Evolutionary conservation across 2,329 filamentous ascomycete genomes (phyloP), one percentile per base, ranked within the genome.

Genomic region (Stromatinia cepivora): DNA sequence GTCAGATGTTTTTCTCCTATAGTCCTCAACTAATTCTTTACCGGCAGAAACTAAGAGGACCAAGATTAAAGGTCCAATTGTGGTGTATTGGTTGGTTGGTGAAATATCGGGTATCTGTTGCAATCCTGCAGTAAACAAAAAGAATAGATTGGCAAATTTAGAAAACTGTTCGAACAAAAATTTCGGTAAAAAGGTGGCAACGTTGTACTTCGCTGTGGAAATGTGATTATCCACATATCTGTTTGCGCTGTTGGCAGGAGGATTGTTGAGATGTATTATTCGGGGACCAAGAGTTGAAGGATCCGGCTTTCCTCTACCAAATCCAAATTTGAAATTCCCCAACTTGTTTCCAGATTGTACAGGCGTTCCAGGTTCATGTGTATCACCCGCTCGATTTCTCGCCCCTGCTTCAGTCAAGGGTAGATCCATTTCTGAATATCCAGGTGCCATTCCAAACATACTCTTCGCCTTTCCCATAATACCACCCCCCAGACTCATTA

Each of bases 131-230:
- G 95, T 99, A 81, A 99, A 98, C 79, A 99, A 87, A 91, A 99
- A 99, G 84, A 99, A 99, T 78, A 99, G 82, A 81, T 99, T 99
- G 84, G 95, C 95, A 81, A 97, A 97, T 84, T 97, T 99, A 71
- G 94, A 97, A 82, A 99, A 99, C 79, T 99, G 95, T 80, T 99
- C 95, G 80, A 94, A 93, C 69, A 99, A 84, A 81, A 99, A 99
- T 81, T 99, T 99, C 64, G 95, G 95, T 25, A 98, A 79, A 80
- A 99, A 99, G 28, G 93, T 97, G 67, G 92, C 85, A 77, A 93
- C 76, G 80, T 98, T 99, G 87, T 99, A 99, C 81, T 99, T 99
- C 72, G 95, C 91, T 8, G 95, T 99, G 54, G 94, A 98, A 72
- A 99, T 91, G 80, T 98, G 93, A 79, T 99, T 99, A 85, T 97